Evolutionary conservation across 192 early-diverging fungal species (phyloP), one percentile per base, ranked within the genome.

Genomic region (Rhizophagus sp.): DNA sequence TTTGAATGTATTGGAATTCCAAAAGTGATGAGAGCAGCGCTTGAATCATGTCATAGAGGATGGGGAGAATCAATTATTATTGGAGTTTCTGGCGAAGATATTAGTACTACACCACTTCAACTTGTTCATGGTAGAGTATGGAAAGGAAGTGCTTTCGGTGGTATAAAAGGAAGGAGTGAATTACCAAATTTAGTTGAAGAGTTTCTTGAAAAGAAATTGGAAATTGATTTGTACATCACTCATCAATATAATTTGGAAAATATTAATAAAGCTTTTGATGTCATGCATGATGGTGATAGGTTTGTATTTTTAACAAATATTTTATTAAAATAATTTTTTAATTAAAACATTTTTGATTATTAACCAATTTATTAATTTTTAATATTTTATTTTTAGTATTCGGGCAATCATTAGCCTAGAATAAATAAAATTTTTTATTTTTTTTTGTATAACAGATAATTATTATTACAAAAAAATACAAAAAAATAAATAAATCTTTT

Each of bases 81-180:
- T 80, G 96, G 97, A 61, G 97, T 99, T 44, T 96, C 96, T 39
- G 94, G 90, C 34, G 90, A 98, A 84, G 97, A 99, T 82, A 94
- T 99, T 81, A 76, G 87, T 34, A 99, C 97, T 11, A 91, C 96
- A 62, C 97, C 97, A 62, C 97, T 99, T 91, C 96, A 97, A 87
- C 88, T 99, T 61, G 95, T 99, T 8, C 98, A 96, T 78, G 97
- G 96, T 17, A 93, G 97, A 73, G 92, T 92, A 10, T 99, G 97
- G 97, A 95, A 94, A 84, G 97, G 97, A 30, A 93, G 92, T 70
- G 97, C 97, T 4, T 99, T 98, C 86, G 97, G 97, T 81, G 97
- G 97, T 64, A 91, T 97, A 83, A 99, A 98, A 90, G 97, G 97
- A 22, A 89, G 96, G 70, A 88, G 94, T 0, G 94, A 99, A 82